Evolutionary conservation across 768 basidiomycete genomes (phyloP).

Genomic region (Amylocystis lapponica): DNA sequence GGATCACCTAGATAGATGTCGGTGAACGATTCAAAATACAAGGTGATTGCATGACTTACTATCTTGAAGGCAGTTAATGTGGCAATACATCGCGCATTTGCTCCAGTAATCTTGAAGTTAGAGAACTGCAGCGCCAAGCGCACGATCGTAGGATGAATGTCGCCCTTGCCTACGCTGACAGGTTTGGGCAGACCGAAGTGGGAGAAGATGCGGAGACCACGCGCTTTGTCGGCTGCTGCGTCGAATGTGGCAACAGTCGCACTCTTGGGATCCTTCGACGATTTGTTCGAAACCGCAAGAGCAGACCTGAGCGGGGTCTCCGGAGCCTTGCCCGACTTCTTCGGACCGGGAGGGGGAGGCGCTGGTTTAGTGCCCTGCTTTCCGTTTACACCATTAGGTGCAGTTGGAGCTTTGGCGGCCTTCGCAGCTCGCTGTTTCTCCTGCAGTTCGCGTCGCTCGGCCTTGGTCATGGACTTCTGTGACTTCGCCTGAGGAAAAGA

Average conservation of each 20-base stretch:
- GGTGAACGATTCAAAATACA: background rate
- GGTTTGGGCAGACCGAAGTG: slow-evolving; percentile 77
- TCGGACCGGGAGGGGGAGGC: slow-evolving; percentile 20
- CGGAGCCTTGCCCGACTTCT: slow-evolving; percentile 13
- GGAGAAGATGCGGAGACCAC: slow-evolving; percentile 77
- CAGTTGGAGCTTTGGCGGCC: slow-evolving; percentile 32
- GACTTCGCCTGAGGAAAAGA: slow-evolving; percentile 29
- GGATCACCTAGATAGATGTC: slow-evolving; percentile 61
- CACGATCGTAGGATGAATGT: slow-evolving; percentile 87
- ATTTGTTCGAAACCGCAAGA: slow-evolving; percentile 2
- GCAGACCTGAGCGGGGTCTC: slow-evolving; percentile 11
- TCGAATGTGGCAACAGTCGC: slow-evolving; percentile 23
- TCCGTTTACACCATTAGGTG: slow-evolving; percentile 15
- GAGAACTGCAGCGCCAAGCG: slow-evolving; percentile 86
- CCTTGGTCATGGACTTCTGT: slow-evolving; percentile 75
- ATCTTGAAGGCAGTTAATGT: slow-evolving; percentile 89
- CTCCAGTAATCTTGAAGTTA: slow-evolving; percentile 88
- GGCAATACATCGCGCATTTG: slow-evolving; percentile 93
- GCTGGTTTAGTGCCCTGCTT: slow-evolving; percentile 1
- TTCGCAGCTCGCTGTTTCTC: slow-evolving; percentile 81
- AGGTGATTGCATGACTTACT: slow-evolving; percentile 38
- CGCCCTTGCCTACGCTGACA: slow-evolving; percentile 55
- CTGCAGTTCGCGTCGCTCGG: slow-evolving; percentile 73
- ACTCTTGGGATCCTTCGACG: slow-evolving; percentile 4
- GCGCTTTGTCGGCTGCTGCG: slow-evolving; percentile 35